A percentile compares a stretch with the other conserved stretches of the same genome.
Evolutionary conservation across 306 rosid species (phyloP).

Genomic region (Casuarina equisetifolia): DNA sequence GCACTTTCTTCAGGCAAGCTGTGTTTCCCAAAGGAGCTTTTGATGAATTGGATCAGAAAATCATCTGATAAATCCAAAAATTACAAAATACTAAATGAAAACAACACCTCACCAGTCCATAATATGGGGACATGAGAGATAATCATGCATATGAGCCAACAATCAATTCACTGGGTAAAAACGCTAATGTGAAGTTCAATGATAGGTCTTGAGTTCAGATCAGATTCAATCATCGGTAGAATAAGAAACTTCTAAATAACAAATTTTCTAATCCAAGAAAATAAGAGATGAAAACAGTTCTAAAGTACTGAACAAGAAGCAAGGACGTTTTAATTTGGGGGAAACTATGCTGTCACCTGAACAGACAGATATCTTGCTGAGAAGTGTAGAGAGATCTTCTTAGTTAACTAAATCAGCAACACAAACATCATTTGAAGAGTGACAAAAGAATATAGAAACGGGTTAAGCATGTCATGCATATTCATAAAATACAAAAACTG

Average conservation of each 20-base stretch:
- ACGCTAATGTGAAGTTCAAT: background rate
- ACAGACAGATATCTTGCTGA: background rate
- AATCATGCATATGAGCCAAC: background rate
- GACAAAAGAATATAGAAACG: background rate
- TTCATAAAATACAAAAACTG: slow-evolving; percentile 25
- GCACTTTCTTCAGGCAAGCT: background rate
- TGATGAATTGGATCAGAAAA: background rate
- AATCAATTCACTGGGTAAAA: background rate
- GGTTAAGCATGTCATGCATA: slow-evolving; percentile 19
- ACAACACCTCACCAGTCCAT: background rate
- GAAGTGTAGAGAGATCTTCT: slow-evolving; percentile 1
- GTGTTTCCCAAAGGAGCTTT: background rate
- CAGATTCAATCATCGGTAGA: background rate
- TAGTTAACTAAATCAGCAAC: slow-evolving; percentile 1
- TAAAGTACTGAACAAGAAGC: background rate
- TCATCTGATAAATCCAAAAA: background rate
- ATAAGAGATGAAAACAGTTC: background rate
- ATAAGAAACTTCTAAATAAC: background rate
- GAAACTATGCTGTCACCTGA: background rate
- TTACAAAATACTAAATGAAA: background rate
- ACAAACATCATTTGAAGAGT: background rate
- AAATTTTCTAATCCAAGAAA: background rate
- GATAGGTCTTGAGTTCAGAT: background rate
- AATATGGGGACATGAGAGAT: background rate
- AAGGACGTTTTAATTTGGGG: background rate